A percentile compares a stretch with the other conserved stretches of the same genome.
These are phyloP conservation scores for sorghum (Sorghum bicolor) DNA, from an alignment of 176 grass and related monocot species.

Conservation along the genomic window DNA sequence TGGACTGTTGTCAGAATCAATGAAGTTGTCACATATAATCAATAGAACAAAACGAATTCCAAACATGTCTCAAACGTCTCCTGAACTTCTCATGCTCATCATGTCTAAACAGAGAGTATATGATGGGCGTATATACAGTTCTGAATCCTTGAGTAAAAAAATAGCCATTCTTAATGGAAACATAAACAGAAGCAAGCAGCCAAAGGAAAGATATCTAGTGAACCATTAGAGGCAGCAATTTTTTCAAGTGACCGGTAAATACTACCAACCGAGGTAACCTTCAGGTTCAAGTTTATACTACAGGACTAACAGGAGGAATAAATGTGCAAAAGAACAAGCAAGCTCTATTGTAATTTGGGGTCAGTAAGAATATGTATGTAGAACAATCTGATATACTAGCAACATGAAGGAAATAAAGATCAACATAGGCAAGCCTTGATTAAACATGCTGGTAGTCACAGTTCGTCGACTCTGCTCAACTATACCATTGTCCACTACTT, in stretches of 20 bases:
- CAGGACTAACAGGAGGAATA: neutral
- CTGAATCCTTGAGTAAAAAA: no score
- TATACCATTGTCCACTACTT: neutral
- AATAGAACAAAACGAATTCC: neutral
- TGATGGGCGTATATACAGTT: neutral
- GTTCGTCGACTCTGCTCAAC: neutral
- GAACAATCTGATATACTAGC: neutral
- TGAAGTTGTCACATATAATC: neutral
- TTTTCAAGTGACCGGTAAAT: neutral
- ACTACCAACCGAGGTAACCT: neutral
- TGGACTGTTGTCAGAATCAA: neutral
- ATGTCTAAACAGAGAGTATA: neutral
- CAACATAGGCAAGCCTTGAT: neutral
- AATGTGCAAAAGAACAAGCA: neutral
- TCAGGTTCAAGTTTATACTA: neutral
- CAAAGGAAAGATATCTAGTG: neutral
- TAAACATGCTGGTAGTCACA: neutral
- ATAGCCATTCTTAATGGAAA: neutral
- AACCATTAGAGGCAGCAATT: neutral
- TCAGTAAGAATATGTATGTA: neutral
- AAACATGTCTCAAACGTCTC: neutral
- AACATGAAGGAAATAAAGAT: neutral
- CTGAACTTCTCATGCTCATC: neutral
- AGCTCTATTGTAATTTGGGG: neutral
- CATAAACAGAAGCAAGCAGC: neutral